Base-by-base conservation (phyloP, 2,329 filamentous ascomycete genomes). In the Neonectria sp. region DNA sequence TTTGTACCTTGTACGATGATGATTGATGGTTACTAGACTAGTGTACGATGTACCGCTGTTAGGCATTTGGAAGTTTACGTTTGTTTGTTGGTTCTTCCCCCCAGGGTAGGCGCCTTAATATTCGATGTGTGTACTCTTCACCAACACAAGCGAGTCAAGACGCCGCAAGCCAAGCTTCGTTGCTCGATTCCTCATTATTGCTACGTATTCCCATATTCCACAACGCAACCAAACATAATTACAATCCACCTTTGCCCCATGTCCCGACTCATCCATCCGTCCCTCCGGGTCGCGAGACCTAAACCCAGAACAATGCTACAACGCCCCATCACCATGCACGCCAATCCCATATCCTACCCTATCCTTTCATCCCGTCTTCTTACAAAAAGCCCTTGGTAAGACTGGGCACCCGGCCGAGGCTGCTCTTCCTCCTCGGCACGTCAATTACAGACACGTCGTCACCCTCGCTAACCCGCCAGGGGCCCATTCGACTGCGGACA, bases 361-460 rank as follows among this genome's bases (percentile, higher is more conserved):
- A 45, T 62, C 63, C 46, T 37, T 64, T 46, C 40, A 35, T 55
- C 53, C 29, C 17, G n/a, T 31, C 21, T 55, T 31, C 37, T 82
- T 75, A 94, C 80, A 94, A 82, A 77, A 95, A 94, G n/a, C 92
- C 92, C 82, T 95, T 94, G 52, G 90, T 94, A 79, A 93, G 83
- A 79, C 92, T 94, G 63, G 89, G 87, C 73, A 85, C 84, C 77
- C 90, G 86, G 68, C 84, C 86, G 80, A 91, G 81, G 79, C 89
- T 91, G 79, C 88, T 90, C 83, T 92, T 92, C 75, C 92, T 85
- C 79, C 87, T 87, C 17, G 89, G 90, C 57, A 91, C 83, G 59
- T 90, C 89, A 65, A 88, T 77, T 27, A 75, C 65, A 13, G 79
- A 77, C 27, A 69, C 75, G 33, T 82, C 82, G 66, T 85, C 84